These are phyloP conservation scores for Termitomyces sp. DNA, from an alignment of 768 basidiomycete genomes.

Conservation along the genomic window DNA sequence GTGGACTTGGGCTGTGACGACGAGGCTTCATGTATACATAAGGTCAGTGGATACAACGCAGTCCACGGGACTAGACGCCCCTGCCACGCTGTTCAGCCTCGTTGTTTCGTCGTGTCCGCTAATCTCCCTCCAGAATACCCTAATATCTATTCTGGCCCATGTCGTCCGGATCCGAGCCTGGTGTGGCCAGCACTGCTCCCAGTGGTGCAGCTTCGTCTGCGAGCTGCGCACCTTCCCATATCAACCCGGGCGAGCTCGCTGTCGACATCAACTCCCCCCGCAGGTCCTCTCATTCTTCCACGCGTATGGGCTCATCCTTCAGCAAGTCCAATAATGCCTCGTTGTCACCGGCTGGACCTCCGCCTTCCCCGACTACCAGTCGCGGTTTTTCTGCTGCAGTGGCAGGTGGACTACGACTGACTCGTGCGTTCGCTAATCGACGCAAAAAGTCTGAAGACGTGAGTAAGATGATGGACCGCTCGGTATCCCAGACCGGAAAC, in stretches of 20 bases:
- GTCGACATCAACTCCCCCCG: constrained; percentile 11
- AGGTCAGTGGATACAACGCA: constrained; percentile 2
- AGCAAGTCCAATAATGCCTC: constrained; percentile 20
- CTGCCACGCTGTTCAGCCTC: constrained; percentile 10
- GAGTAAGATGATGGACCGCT: constrained; percentile 15
- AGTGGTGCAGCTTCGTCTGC: constrained; percentile 26
- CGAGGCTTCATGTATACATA: constrained; percentile 10
- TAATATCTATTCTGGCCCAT: constrained; percentile 18
- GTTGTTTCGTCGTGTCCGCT: constrained; percentile 14
- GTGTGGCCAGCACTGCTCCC: constrained; percentile 12
- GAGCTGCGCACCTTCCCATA: constrained; percentile 31
- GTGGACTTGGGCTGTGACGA: background rate
- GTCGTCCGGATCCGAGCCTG: constrained; percentile 16
- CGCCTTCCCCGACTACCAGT: constrained; percentile 16
- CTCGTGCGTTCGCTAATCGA: constrained; percentile 52
- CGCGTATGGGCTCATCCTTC: constrained; percentile 33
- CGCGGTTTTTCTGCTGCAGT: constrained; percentile 33
- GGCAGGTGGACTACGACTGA: constrained; percentile 44
- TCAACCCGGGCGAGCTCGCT: constrained; percentile 16
- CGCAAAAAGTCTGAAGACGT: constrained; percentile 54
- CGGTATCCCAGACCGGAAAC: background rate
- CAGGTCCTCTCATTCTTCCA: constrained; percentile 13
- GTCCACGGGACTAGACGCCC: background rate
- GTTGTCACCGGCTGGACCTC: constrained; percentile 13
- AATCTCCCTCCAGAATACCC: constrained; percentile 17